phyloP scores from a whole-genome alignment of 2,329 filamentous ascomycete genomes.

The Leptoxyphium fumago region DNA sequence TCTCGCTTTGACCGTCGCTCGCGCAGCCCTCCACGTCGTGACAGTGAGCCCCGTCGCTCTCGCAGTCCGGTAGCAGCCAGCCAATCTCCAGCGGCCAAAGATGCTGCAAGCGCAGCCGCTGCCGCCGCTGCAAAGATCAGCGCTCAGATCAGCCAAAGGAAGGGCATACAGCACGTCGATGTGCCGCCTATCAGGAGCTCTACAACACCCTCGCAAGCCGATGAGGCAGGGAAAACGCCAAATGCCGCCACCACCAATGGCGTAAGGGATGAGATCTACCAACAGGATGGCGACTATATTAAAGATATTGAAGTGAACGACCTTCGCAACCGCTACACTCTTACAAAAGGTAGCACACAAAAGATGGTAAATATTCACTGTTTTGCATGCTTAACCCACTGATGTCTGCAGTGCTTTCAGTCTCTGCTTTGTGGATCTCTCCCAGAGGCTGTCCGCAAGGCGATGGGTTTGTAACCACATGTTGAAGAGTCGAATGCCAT shows the following conservation, averaged over 20 bases:
- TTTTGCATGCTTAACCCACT: conserved; percentile 39
- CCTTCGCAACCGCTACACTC: conserved; percentile 84
- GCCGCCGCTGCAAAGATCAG: conserved; percentile 49
- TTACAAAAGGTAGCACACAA: conserved; percentile 94
- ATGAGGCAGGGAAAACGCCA: background rate
- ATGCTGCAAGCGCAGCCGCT: conserved; percentile 53
- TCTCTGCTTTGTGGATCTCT: conserved; percentile 22
- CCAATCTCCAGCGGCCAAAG: conserved; percentile 27
- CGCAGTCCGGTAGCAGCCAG: conserved; percentile 56
- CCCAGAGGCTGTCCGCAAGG: conserved; percentile 13
- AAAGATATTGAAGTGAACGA: conserved; percentile 99
- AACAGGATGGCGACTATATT: conserved; percentile 93
- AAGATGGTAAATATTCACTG: conserved; percentile 92
- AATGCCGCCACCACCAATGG: background rate
- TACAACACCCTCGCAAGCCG: background rate
- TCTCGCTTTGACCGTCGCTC: conserved; percentile 87
- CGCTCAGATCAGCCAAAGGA: conserved; percentile 43
- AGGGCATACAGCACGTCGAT: conserved; percentile 79
- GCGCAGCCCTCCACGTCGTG: conserved; percentile 56
- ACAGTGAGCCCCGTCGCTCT: conserved; percentile 56
- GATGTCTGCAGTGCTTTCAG: conserved; percentile 43
- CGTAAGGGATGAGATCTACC: conserved; percentile 51
- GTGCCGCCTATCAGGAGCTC: conserved; percentile 56
- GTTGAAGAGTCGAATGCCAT: conserved; percentile 24
- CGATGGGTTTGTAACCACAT: conserved; percentile 16